phyloP scores from a whole-genome alignment of 202 grass and related monocot species.

The Zizania palustris region DNA sequence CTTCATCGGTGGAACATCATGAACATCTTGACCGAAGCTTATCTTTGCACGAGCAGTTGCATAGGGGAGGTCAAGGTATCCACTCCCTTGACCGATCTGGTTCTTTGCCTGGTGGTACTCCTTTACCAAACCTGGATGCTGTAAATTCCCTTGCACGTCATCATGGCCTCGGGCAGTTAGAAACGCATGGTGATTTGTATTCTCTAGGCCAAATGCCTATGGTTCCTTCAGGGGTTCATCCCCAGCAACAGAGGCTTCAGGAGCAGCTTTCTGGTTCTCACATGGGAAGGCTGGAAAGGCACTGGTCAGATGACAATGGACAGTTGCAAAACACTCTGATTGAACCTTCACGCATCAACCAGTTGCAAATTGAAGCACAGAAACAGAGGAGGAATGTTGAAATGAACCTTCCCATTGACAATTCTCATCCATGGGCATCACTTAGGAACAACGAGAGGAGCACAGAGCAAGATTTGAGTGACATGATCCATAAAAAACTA shows the following conservation, averaged over 20 bases:
- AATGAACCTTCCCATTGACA: slow-evolving; percentile 68
- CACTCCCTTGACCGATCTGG: slow-evolving; percentile 72
- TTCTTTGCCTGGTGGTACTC: slow-evolving; percentile 60
- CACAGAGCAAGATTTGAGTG: slow-evolving; percentile 64
- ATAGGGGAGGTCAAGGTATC: slow-evolving; percentile 54
- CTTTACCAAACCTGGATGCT: slow-evolving; percentile 54
- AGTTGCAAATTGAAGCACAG: slow-evolving; percentile 86
- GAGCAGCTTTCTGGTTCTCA: slow-evolving; percentile 64
- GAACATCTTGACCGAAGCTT: slow-evolving; percentile 65
- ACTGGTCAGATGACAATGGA: slow-evolving; percentile 73
- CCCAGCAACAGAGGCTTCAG: slow-evolving; percentile 62
- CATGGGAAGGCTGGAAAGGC: slow-evolving; percentile 60
- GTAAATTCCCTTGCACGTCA: slow-evolving; percentile 61
- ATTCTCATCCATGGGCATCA: slow-evolving; percentile 64
- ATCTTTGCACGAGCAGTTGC: slow-evolving; percentile 71
- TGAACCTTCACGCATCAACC: slow-evolving; percentile 69
- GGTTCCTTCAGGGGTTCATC: slow-evolving; percentile 59
- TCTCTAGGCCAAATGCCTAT: slow-evolving; percentile 54
- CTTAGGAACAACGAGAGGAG: slow-evolving; percentile 51
- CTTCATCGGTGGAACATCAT: slow-evolving; percentile 59
- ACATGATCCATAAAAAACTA: slow-evolving; percentile 68
- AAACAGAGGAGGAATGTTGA: slow-evolving; percentile 65
- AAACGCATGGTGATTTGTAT: slow-evolving; percentile 56
- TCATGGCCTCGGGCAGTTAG: slow-evolving; percentile 59
- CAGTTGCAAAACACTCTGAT: slow-evolving; percentile 74